Base-by-base conservation (phyloP, 139 green algal genomes). In the Picochlorum sp. region DNA sequence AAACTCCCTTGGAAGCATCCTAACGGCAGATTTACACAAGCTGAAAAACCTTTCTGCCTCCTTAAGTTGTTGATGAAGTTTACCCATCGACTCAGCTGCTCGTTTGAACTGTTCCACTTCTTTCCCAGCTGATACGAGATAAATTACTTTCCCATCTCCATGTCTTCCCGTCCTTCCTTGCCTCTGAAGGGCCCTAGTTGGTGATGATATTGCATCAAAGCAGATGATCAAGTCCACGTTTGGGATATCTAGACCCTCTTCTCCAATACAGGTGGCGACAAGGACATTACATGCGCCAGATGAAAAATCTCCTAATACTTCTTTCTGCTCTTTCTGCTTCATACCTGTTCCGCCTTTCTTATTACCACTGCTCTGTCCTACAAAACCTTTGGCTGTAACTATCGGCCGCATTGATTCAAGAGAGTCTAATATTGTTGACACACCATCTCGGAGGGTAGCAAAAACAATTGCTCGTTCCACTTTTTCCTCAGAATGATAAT, bases 241-340 rank as follows among this genome's bases (percentile, higher is more conserved):
- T 1, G 84, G 82, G 32, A 98, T 96, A 72, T 98, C 92, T 47
- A 98, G 74, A 0, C 92, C 92, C 72, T 98, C 92, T 70, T 98
- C 92, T 1, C 82, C 92, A 44, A 98, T 93, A 68, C 81, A 91
- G 0, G 91, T 97, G 10, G 89, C 88, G 37, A 97, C 85, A 62
- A 94, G 69, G 56, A 84, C 73, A 57, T 93, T 91, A 64, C 87
- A 87, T 5, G 39, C 28, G 8, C 80, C 70, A 0, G 62, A 68
- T 14, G 72, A 57, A 63, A 89, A 89, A 28, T 68, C 79, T 32
- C 63, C 32, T 49, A 86, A 63, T 40, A 78, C 63, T 57, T 54
- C 60, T 68, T 84, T 83, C 71, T 85, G 82, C 57, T 86, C 75
- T 36, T 45, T 69, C 64, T 84, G 81, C 18, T 22, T 72, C 76